A percentile compares a stretch with the other conserved stretches of the same genome.
Evolutionary conservation across 805 yeast genomes (phyloP).

Genomic region (Candida rishiriensis): DNA sequence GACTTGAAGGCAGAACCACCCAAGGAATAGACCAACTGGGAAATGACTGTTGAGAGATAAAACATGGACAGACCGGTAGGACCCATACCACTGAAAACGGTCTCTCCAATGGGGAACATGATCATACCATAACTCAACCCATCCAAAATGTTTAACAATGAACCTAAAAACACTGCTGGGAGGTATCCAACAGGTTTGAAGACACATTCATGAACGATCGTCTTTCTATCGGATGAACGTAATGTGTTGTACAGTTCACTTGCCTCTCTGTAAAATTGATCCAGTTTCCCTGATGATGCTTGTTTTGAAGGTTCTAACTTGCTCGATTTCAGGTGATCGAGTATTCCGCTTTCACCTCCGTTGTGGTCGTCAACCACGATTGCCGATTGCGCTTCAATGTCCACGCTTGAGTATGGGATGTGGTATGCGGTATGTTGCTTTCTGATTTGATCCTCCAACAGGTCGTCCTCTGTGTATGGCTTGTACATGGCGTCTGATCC

Average conservation of each 20-base stretch:
- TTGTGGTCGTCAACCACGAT: too few species aligned
- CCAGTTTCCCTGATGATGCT: neutral
- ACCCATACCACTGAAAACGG: slow-evolving; percentile 71
- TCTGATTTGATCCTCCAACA: slow-evolving; percentile 2
- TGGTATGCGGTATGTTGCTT: neutral
- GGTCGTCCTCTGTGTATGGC: neutral
- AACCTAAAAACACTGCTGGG: slow-evolving; percentile 85
- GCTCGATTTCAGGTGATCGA: neutral
- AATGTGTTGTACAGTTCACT: slow-evolving; percentile 1
- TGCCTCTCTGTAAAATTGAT: slow-evolving; percentile 1
- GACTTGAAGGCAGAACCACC: slow-evolving; percentile 89
- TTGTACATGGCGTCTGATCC: neutral
- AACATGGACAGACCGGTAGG: slow-evolving; percentile 93
- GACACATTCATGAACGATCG: slow-evolving; percentile 21
- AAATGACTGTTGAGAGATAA: slow-evolving; percentile 84
- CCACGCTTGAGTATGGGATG: neutral
- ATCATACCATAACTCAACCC: slow-evolving; percentile 97
- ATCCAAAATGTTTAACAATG: slow-evolving; percentile 81
- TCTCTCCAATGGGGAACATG: slow-evolving; percentile 85
- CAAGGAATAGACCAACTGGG: slow-evolving; percentile 80
- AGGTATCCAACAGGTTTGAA: slow-evolving; percentile 42
- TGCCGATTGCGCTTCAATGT: neutral
- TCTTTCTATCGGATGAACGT: slow-evolving; percentile 17
- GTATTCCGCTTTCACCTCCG: too few species aligned
- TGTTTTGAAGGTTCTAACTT: neutral